Conservation (phyloP, 148 eudicot genomes). For the Salicornia ramosissima region DNA sequence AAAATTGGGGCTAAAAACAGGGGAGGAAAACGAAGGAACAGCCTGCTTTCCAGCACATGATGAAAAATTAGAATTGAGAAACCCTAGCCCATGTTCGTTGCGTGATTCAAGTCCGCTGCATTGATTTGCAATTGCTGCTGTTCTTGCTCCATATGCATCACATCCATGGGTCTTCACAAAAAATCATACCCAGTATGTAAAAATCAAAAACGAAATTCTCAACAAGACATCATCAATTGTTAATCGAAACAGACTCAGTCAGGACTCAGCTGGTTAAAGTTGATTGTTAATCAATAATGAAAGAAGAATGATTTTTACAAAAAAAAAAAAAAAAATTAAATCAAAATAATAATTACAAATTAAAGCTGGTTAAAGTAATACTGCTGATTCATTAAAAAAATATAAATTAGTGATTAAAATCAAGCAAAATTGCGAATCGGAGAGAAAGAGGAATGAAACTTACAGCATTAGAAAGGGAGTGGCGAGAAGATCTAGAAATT, state of each 20-base stretch:
- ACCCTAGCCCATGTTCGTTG: background rate
- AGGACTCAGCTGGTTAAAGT: too few species aligned
- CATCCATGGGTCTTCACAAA: background rate
- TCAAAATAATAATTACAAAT: too few species aligned
- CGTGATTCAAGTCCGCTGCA: background rate
- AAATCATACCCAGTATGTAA: background rate
- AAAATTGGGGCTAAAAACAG: constrained; percentile 1
- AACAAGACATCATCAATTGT: too few species aligned
- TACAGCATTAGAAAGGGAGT: constrained; percentile 1
- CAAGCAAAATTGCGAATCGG: background rate
- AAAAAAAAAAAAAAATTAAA: too few species aligned
- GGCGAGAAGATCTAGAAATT: constrained; percentile 7
- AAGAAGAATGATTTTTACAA: too few species aligned
- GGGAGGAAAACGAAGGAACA: constrained; percentile 6
- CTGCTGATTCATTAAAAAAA: too few species aligned
- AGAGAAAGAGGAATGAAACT: too few species aligned
- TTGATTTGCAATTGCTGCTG: background rate
- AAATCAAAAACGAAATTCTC: too few species aligned
- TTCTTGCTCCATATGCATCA: background rate
- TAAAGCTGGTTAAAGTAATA: too few species aligned
- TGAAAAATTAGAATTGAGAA: background rate
- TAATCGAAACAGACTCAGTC: too few species aligned
- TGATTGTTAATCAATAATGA: too few species aligned
- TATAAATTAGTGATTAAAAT: background rate
- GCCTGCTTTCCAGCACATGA: background rate